A percentile compares a stretch with the other conserved stretches of the same genome.
Evolutionary conservation across 495 filamentous ascomycete species (phyloP).

Genomic region (Xeromyces bisporus): DNA sequence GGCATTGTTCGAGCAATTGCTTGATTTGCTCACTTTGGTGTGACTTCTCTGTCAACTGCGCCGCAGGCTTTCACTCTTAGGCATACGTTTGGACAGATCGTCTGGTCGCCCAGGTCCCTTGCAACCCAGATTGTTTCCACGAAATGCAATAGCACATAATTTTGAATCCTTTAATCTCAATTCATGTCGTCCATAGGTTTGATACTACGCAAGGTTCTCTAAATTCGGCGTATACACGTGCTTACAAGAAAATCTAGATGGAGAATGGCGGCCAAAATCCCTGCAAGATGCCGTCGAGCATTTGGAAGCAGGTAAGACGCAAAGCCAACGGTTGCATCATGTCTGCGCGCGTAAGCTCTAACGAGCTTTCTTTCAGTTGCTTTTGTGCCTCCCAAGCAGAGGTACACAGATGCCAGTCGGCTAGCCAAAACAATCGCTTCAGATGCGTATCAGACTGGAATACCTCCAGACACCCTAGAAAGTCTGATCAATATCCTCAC

Average conservation of each 20-base stretch:
- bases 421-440: slow-evolving; percentile 26
- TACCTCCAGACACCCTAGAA: slow-evolving; percentile 40
- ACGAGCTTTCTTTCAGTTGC: slow-evolving; percentile 14
- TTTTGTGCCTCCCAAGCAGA: slow-evolving; percentile 23
- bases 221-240: no score
- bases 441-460: slow-evolving; percentile 47
- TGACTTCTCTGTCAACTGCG: no score
- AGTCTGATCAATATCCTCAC: slow-evolving; percentile 52
- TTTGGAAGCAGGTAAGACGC: slow-evolving; percentile 28
- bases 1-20: neutral
- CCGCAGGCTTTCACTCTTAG: no score
- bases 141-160: no score
- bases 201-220: no score
- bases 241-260: no score
- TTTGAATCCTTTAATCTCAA: no score
- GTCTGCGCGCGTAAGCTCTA: no score
- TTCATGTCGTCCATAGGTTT: no score
- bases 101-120: slow-evolving; percentile 1
- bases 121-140: neutral
- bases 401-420: slow-evolving; percentile 24
- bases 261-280: slow-evolving; percentile 8
- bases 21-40: neutral
- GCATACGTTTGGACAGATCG: no score
- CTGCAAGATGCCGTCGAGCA: slow-evolving; percentile 25
- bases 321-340: no score